Evolutionary conservation across 441 rosid species (phyloP).

Genomic region (Aquilaria agallochum): DNA sequence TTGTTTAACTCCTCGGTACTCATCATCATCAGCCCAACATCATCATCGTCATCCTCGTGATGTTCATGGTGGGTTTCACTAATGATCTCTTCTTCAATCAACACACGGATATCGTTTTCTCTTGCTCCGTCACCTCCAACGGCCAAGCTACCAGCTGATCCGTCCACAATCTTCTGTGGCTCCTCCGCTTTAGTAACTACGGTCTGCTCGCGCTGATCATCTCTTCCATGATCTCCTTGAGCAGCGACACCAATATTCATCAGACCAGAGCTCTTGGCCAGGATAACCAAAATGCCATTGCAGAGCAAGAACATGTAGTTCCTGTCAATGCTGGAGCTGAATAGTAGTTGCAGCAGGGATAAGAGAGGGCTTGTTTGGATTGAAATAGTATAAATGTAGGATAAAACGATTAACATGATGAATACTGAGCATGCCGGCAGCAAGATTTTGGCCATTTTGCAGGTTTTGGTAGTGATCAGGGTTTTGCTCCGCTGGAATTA

Average conservation of each 20-base stretch:
- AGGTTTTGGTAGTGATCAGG: too few species aligned
- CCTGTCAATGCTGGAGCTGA: slow-evolving; percentile 36
- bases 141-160: slow-evolving; percentile 10
- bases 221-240: not conserved
- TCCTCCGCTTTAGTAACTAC: slow-evolving; percentile 1
- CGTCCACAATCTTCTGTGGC: not conserved
- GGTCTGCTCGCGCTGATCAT: slow-evolving; percentile 1
- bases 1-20: slow-evolving; percentile 56
- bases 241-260: slow-evolving; percentile 11
- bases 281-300: slow-evolving; percentile 58
- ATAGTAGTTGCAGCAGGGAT: slow-evolving; percentile 13
- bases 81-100: slow-evolving; percentile 11
- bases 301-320: slow-evolving; percentile 65
- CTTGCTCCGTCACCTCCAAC: slow-evolving; percentile 11
- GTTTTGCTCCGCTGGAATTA: too few species aligned
- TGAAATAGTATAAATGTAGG: slow-evolving; percentile 16
- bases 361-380: slow-evolving; percentile 18
- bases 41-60: slow-evolving; percentile 12
- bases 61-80: slow-evolving; percentile 1
- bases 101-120: slow-evolving; percentile 11
- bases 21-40: slow-evolving; percentile 19
- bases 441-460: slow-evolving; percentile 17
- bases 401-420: slow-evolving; percentile 31
- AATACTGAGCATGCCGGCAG: slow-evolving; percentile 17
- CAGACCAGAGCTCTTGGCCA: slow-evolving; percentile 40